These are phyloP conservation scores for Colletotrichum tropicale DNA, from an alignment of 2,329 filamentous ascomycete genomes.

Conservation along the genomic window DNA sequence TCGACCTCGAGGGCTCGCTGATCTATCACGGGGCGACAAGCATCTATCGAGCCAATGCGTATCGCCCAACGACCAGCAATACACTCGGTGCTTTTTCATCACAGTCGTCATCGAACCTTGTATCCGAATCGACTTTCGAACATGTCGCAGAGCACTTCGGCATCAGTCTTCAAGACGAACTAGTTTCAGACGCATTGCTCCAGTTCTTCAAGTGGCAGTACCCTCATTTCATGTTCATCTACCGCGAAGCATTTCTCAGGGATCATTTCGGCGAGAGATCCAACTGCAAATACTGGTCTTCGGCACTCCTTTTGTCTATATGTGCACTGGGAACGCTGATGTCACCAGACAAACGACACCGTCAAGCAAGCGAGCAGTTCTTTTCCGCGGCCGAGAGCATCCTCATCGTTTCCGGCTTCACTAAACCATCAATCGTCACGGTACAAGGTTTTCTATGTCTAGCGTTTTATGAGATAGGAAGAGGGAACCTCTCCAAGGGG, in stretches of 20 bases:
- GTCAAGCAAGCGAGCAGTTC: conserved; percentile 22
- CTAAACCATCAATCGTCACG: conserved; percentile 23
- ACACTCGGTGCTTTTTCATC: background rate
- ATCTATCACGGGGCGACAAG: conserved; percentile 27
- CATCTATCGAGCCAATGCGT: conserved; percentile 26
- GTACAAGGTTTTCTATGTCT: conserved; percentile 30
- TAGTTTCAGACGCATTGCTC: conserved; percentile 22
- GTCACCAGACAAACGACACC: background rate
- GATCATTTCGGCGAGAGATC: conserved; percentile 23
- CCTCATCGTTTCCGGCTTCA: conserved; percentile 25
- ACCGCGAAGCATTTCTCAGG: conserved; percentile 28
- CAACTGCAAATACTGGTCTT: conserved; percentile 30
- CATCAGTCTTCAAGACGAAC: conserved; percentile 24
- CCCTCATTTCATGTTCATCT: conserved; percentile 34
- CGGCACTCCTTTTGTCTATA: conserved; percentile 24
- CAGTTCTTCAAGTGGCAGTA: conserved; percentile 34
- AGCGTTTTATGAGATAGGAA: conserved; percentile 31
- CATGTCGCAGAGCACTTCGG: conserved; percentile 26
- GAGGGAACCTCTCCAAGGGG: conserved; percentile 29
- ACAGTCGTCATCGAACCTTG: background rate
- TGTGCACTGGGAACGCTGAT: conserved; percentile 28
- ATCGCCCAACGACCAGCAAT: background rate
- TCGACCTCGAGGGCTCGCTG: conserved; percentile 20
- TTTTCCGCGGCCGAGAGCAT: conserved; percentile 28
- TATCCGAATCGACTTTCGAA: conserved; percentile 14